phyloP scores from a whole-genome alignment of 164 flowering plant genomes.

The Pachysandra terminalis region DNA sequence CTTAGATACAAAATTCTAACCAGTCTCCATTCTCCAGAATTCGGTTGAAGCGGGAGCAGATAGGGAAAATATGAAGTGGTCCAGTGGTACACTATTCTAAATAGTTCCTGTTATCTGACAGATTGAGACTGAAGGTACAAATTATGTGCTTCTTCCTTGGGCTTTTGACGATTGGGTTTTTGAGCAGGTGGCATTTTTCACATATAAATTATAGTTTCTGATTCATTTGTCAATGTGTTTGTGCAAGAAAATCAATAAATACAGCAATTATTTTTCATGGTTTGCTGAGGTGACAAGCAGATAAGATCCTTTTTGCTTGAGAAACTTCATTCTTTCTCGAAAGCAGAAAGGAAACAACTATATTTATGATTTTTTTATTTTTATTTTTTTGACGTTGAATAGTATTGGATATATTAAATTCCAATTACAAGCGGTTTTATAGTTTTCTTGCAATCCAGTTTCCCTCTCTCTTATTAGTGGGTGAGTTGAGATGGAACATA shows the following conservation, averaged over 20 bases:
- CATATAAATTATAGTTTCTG: conserved; percentile 1
- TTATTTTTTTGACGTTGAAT: background rate
- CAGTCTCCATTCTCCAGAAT: background rate
- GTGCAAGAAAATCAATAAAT: conserved; percentile 8
- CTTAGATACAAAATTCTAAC: conserved; percentile 22
- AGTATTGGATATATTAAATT: background rate
- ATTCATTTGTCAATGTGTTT: conserved; percentile 3
- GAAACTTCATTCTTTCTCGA: no score
- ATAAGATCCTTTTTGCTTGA: background rate
- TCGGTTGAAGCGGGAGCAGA: conserved; percentile 1
- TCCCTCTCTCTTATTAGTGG: no score
- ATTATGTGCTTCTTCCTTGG: background rate
- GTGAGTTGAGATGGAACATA: background rate
- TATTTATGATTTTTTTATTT: no score
- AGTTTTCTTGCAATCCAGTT: background rate
- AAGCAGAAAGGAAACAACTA: no score
- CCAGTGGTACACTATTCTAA: background rate
- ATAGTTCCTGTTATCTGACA: conserved; percentile 2
- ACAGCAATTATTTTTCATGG: background rate
- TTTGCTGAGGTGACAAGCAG: background rate
- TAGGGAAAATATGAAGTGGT: background rate
- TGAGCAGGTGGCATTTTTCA: background rate
- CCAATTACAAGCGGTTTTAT: background rate
- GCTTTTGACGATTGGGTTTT: background rate
- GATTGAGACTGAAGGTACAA: background rate